Percentiles rank a stretch among this genome's conserved stretches.
phyloP scores from a whole-genome alignment of 306 rosid genomes.

The Corylus heterophylla region DNA sequence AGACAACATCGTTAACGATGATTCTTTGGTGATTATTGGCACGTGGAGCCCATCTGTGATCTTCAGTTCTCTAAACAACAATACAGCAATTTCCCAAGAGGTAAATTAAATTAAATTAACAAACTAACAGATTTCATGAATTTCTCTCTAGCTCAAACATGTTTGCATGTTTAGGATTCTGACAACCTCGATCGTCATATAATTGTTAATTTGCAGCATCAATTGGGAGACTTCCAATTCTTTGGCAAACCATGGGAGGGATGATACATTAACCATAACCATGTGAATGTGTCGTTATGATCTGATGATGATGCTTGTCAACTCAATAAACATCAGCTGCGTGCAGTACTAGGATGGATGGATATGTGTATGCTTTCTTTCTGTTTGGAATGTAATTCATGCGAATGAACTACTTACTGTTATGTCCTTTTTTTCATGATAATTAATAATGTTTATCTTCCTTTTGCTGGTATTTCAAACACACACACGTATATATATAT shows the following conservation, averaged over 20 bases:
- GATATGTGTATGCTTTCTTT: conserved; percentile 41
- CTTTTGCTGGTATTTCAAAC: conserved; percentile 22
- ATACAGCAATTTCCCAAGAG: conserved; percentile 45
- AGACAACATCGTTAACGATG: conserved; percentile 30
- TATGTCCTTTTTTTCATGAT: conserved; percentile 29
- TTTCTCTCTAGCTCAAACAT: neutral
- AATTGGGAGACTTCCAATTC: conserved; percentile 54
- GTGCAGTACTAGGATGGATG: conserved; percentile 2
- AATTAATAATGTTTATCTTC: conserved; percentile 24
- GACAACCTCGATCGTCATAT: conserved; percentile 12
- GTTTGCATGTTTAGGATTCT: conserved; percentile 4
- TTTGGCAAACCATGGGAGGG: conserved; percentile 57
- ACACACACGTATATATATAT: neutral
- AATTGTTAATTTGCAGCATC: conserved; percentile 51
- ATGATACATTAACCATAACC: conserved; percentile 42
- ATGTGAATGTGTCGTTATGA: conserved; percentile 19
- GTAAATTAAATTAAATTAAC: conserved; percentile 40
- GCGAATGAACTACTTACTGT: conserved; percentile 8
- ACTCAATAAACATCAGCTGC: conserved; percentile 35
- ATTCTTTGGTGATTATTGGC: conserved; percentile 37
- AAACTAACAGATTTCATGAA: neutral
- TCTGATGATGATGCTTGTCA: conserved; percentile 20
- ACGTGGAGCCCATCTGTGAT: conserved; percentile 63
- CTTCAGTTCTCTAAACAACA: conserved; percentile 44
- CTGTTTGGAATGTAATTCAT: conserved; percentile 39